phyloP scores from a whole-genome alignment of 2,329 filamentous ascomycete genomes.

The Sphaerulina populicola region DNA sequence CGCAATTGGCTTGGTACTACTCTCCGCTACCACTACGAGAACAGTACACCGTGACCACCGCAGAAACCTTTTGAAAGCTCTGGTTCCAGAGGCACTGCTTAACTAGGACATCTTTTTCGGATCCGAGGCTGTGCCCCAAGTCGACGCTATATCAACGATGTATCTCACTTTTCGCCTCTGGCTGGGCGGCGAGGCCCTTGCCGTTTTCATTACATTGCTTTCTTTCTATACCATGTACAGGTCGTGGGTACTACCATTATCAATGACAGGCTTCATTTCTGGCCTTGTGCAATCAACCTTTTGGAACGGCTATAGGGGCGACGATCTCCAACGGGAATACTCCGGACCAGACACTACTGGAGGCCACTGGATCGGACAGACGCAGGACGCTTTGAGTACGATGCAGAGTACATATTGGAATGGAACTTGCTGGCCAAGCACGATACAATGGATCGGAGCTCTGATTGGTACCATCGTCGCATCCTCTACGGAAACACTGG shows the following conservation, averaged over 20 bases:
- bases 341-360: conserved; percentile 10
- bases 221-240: conserved; percentile 12
- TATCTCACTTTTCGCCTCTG: background rate
- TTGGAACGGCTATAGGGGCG: conserved; percentile 13
- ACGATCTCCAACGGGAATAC: conserved; percentile 17
- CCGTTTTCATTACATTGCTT: conserved; percentile 8
- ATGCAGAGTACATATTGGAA: conserved; percentile 30
- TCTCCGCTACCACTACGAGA: too few relatives aligned
- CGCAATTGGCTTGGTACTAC: background rate
- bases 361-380: conserved; percentile 26
- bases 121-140: conserved; percentile 2
- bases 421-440: conserved; percentile 24
- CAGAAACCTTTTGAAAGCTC: background rate
- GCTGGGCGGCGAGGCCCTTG: background rate
- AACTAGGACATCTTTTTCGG: background rate
- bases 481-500: conserved; percentile 9
- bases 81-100: background rate
- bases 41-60: background rate
- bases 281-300: conserved; percentile 8
- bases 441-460: conserved; percentile 27
- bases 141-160: background rate
- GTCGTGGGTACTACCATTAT: conserved; percentile 4
- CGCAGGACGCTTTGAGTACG: conserved; percentile 22
- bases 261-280: background rate
- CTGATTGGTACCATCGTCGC: conserved; percentile 24